Evolutionary conservation across 768 basidiomycete genomes (phyloP).

Genomic region (Antrodiella citrinella): DNA sequence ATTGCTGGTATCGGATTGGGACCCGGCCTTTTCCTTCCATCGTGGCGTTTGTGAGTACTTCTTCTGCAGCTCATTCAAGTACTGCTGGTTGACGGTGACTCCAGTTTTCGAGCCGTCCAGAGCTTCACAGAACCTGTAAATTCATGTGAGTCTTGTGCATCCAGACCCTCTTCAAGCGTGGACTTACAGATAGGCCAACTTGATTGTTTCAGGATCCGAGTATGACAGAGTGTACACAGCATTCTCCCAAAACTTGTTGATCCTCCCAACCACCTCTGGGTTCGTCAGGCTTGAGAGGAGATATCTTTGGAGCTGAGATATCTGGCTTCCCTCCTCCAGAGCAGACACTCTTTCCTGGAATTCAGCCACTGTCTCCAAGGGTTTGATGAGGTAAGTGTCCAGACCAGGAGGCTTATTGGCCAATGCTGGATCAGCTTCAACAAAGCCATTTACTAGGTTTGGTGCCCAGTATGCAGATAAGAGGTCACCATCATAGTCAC

Average conservation of each 20-base stretch:
- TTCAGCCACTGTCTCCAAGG: conserved; percentile 35
- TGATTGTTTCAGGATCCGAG: conserved; percentile 34
- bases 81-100: conserved; percentile 28
- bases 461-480: conserved; percentile 52
- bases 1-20: conserved; percentile 13
- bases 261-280: conserved; percentile 40
- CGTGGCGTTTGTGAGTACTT: conserved; percentile 21
- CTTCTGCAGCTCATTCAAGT: conserved; percentile 14
- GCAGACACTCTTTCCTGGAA: conserved; percentile 28
- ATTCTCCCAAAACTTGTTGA: conserved; percentile 46
- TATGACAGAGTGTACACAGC: conserved; percentile 50
- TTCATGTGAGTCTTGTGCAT: too few species aligned
- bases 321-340: conserved; percentile 16
- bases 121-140: conserved; percentile 38
- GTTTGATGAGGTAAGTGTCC: conserved; percentile 30
- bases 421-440: conserved; percentile 40
- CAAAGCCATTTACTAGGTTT: conserved; percentile 44
- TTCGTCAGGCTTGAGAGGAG: conserved; percentile 44
- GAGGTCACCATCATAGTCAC: conserved; percentile 69
- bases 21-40: conserved; percentile 20
- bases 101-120: conserved; percentile 61
- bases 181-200: conserved; percentile 46
- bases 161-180: too few species aligned
- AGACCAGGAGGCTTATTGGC: conserved; percentile 43
- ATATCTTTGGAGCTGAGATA: conserved; percentile 36